phyloP scores from a whole-genome alignment of 352 stramenopile genomes.

The Phytophthora capsici region DNA sequence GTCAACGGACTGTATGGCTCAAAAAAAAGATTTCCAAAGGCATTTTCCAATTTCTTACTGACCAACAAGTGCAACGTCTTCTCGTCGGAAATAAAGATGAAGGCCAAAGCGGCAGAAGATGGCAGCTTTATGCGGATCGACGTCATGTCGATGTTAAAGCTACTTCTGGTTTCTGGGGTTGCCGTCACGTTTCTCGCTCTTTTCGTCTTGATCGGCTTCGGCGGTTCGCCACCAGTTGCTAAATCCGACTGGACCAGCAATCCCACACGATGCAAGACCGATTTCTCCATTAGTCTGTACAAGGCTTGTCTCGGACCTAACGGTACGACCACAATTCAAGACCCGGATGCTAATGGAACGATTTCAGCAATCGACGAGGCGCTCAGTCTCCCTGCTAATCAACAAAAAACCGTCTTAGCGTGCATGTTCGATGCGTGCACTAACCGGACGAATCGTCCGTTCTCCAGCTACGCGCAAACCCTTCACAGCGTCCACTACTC shows the following conservation, averaged over 20 bases:
- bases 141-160: conserved; percentile 66
- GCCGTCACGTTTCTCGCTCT: conserved; percentile 43
- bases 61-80: not conserved
- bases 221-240: conserved; percentile 43
- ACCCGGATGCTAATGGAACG: conserved; percentile 33
- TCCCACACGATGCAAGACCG: conserved; percentile 54
- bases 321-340: conserved; percentile 15
- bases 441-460: conserved; percentile 47
- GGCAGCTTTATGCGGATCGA: conserved; percentile 74
- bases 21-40: not conserved
- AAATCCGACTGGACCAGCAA: conserved; percentile 60
- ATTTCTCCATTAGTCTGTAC: conserved; percentile 52
- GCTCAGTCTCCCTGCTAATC: conserved; percentile 36
- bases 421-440: conserved; percentile 68
- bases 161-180: conserved; percentile 37
- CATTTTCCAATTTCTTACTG: conserved; percentile 19
- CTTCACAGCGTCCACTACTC: conserved; percentile 59
- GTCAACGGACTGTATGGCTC: no score
- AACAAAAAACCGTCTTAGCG: conserved; percentile 42
- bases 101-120: conserved; percentile 32
- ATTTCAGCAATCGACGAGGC: conserved; percentile 48
- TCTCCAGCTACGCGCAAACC: conserved; percentile 35
- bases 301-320: conserved; percentile 37
- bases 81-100: conserved; percentile 26
- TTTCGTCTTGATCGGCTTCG: conserved; percentile 58